phyloP scores from a whole-genome alignment of 768 basidiomycete species.

The Suillus lakei region DNA sequence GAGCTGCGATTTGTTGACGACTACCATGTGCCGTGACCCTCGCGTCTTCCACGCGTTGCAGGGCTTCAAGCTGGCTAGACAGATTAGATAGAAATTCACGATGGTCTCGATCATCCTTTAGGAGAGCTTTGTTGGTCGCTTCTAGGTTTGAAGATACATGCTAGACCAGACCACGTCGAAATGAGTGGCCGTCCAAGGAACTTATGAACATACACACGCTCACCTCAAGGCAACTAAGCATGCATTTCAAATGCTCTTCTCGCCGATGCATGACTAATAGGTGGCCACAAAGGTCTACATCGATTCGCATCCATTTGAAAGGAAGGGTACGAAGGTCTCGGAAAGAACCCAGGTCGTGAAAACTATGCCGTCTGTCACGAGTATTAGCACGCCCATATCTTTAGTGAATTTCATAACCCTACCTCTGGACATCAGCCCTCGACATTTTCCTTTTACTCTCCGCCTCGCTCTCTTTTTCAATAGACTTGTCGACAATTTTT shows the following conservation, averaged over 20 bases:
- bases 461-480: slow-evolving; percentile 18
- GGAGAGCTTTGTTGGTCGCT: slow-evolving; percentile 58
- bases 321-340: slow-evolving; percentile 52
- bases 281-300: slow-evolving; percentile 80
- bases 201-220: slow-evolving; percentile 13
- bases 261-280: slow-evolving; percentile 70
- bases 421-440: slow-evolving; percentile 8
- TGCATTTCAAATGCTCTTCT: slow-evolving; percentile 69
- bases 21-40: slow-evolving; percentile 55
- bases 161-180: slow-evolving; percentile 28
- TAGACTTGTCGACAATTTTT: slow-evolving; percentile 8
- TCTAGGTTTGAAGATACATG: slow-evolving; percentile 58
- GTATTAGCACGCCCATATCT: slow-evolving; percentile 8
- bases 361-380: slow-evolving; percentile 58
- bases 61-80: slow-evolving; percentile 48
- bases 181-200: slow-evolving; percentile 9
- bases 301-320: slow-evolving; percentile 71
- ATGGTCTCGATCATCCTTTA: slow-evolving; percentile 61
- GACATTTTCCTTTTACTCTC: slow-evolving; percentile 13
- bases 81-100: slow-evolving; percentile 51
- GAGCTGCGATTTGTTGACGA: slow-evolving; percentile 54
- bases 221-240: slow-evolving; percentile 63
- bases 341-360: slow-evolving; percentile 63
- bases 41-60: slow-evolving; percentile 56
- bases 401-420: background rate